These are phyloP conservation scores for Anethum foeniculum DNA, from an alignment of 140 eudicot species.

Conservation along the genomic window DNA sequence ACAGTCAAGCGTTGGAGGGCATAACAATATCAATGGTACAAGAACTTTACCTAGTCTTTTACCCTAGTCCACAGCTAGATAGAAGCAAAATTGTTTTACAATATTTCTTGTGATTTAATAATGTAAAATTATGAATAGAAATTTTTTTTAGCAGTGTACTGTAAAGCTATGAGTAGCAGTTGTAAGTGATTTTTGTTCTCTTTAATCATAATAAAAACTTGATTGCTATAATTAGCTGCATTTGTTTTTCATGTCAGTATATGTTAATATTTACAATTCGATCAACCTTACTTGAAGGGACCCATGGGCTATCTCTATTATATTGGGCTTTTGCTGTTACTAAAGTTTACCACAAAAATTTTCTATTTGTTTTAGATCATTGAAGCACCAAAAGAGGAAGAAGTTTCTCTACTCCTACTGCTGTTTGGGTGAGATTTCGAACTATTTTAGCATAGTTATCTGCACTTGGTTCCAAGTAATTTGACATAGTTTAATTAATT, in stretches of 20 bases:
- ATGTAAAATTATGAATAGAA: neutral
- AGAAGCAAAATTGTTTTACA: neutral
- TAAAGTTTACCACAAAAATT: constrained; percentile 2
- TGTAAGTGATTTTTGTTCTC: neutral
- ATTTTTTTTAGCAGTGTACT: neutral
- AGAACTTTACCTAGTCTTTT: neutral
- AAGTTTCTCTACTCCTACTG: constrained; percentile 75
- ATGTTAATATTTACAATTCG: neutral
- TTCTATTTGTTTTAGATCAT: constrained; percentile 53
- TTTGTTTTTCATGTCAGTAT: neutral
- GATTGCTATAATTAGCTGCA: neutral
- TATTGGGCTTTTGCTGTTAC: neutral
- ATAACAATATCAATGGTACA: constrained; percentile 81
- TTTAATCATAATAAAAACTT: neutral
- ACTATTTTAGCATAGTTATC: neutral
- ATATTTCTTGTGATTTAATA: neutral
- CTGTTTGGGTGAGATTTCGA: constrained; percentile 55
- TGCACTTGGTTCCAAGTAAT: neutral
- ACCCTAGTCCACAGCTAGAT: neutral
- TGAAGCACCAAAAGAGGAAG: constrained; percentile 87
- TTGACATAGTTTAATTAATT: constrained; percentile 8
- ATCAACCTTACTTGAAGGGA: neutral
- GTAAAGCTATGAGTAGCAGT: neutral
- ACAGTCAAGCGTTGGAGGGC: constrained; percentile 98
- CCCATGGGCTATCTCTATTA: neutral